phyloP scores from a whole-genome alignment of 805 yeast genomes.

The Candida michaelii region DNA sequence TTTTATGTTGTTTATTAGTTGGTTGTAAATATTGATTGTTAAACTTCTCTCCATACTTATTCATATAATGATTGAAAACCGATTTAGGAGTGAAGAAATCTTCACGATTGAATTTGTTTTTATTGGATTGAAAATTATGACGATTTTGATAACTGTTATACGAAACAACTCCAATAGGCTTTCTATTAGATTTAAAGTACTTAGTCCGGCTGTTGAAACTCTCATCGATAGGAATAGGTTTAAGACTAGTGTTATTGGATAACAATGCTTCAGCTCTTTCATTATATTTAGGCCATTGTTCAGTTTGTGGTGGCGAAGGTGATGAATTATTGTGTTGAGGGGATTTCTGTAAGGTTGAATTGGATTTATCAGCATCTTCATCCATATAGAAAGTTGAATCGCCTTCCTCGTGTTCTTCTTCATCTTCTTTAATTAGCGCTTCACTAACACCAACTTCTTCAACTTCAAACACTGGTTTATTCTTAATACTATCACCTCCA shows the following conservation, averaged over 20 bases:
- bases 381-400: constrained; percentile 18
- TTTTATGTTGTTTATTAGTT: constrained; percentile 13
- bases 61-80: constrained; percentile 69
- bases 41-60: constrained; percentile 46
- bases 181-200: constrained; percentile 45
- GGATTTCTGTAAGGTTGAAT: constrained; percentile 10
- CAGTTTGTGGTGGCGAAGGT: background rate
- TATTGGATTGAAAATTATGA: constrained; percentile 12
- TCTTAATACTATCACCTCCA: background rate
- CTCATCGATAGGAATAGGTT: constrained; percentile 40
- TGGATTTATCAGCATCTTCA: constrained; percentile 16
- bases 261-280: constrained; percentile 45
- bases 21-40: constrained; percentile 24
- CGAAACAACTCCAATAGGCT: constrained; percentile 67
- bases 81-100: constrained; percentile 81
- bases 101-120: constrained; percentile 53
- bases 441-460: constrained; percentile 1
- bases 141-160: constrained; percentile 27
- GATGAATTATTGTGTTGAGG: background rate
- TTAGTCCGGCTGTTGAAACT: constrained; percentile 19
- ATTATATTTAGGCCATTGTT: constrained; percentile 22
- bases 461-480: background rate
- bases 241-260: constrained; percentile 35
- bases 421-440: constrained; percentile 3
- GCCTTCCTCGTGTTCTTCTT: constrained; percentile 11